Base-by-base conservation (phyloP, 495 filamentous ascomycete genomes). In the Podospora anserina region DNA sequence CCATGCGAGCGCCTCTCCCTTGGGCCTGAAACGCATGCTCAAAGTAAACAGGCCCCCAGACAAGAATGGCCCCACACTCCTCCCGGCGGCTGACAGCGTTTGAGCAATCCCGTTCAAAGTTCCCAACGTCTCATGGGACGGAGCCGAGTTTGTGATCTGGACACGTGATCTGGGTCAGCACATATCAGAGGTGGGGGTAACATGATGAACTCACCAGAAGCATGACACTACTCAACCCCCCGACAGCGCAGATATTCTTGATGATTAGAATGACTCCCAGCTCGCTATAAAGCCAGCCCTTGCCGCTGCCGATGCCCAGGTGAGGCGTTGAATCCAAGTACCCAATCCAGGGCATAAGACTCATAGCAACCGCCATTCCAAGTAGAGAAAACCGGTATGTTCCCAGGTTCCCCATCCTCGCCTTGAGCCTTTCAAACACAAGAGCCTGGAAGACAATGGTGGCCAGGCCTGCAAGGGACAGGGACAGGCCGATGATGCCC, bases 81-180 rank as follows among this genome's bases (percentile, higher is more conserved):
- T 88, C 26, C 95, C 95, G 1, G 91, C 94, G 0, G 96, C 95
- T 7, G 92, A 95, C 2, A 99, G 87, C 0, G 93, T 96, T 78
- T 99, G 95, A 3, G 95, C 95, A 20, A 99, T 88, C 32, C 95
- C 95, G 70, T 98, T 97, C 32, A 99, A 81, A 1, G 91, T 94
- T 13, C 95, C 95, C 0, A 99, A 84, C 3, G 92, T 92, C 20
- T 90, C 89, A 76, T 96, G 86, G 44, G 93, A 91, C 0, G 92
- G 92, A 2, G 92, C 92, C 2, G 91, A 93, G 74, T 99, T 99
- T 27, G 94, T 99, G 71, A 99, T 90, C 92, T 96, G 54, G 2
- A 66, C 44, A 64, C 4, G 15, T 55, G 76, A 68, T 71, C 66
- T 68, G 56, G 70, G 49, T 70, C 11, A 73, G 27, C 55, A 3